Evolutionary conservation across 495 filamentous ascomycete species (phyloP), one percentile per base, ranked within the genome.

Genomic region (Letharia columbiana): DNA sequence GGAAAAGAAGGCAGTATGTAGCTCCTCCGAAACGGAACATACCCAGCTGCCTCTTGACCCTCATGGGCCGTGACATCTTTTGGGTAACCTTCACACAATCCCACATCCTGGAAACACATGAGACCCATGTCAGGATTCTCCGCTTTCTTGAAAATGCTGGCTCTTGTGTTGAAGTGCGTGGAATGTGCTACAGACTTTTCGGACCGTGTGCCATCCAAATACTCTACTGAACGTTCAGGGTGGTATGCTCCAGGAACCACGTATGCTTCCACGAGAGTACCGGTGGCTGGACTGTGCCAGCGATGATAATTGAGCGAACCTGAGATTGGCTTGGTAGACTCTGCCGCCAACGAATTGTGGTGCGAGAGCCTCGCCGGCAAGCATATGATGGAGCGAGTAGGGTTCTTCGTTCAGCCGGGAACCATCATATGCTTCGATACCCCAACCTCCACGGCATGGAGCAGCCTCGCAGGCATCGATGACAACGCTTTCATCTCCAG

Each of bases 371-470:
- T 87, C 80, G 67, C 83, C 72, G 0, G 73, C 80, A 1, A 90
- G 78, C 83, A 90, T 89, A 71, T 90, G 80, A 0, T 75, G 65
- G 15, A 88, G 71, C 2, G 83, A 87, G 71, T 88, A 89, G 0
- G 83, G 86, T 72, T 90, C 85, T 45, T 75, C 77, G 69, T 91
- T 91, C 64, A 86, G 76, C 87, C 87, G 90, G 78, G 0, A 91
- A 91, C 15, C 73, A 66, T 78, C 72, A 37, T 77, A 71, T n/a
- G 52, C 50, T 20, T 80, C 37, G 4, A 3, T 65, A 0, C 7
- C 20, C 71, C 71, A 3, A 72, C 35, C 39, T 71, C 66, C 60
- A 68, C 76, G 5, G 71, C 79, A 8, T 42, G 2, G 2, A 42
- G 11, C 40, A 42, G 83, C 85, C 70, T 91, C 89, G 75, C 88